Base-by-base conservation (phyloP, 2,329 filamentous ascomycete species). In the Stagonosporopsis tanaceti region DNA sequence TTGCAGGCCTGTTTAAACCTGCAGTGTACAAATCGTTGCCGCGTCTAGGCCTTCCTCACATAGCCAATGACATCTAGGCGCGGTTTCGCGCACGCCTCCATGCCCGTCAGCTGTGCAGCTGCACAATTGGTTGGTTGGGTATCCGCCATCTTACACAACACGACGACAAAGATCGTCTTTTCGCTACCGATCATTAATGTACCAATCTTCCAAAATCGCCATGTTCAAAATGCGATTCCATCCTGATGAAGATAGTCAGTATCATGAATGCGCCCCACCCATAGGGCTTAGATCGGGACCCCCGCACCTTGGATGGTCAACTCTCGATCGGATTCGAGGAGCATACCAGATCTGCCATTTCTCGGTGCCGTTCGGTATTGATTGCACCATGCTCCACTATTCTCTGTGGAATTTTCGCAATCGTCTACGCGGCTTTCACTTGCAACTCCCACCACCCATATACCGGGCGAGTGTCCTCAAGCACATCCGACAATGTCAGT, bases 171-270 rank as follows among this genome's bases (percentile, higher is more conserved):
- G 44, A 53, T 53, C 54, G 45, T 25, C 45, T 42, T 48, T 48
- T 57, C 48, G 54, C 48, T 57, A 57, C 54, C 48, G 50, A 57
- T 53, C 25, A 45, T 12, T 27, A 38, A 28, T 34, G 40, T 25
- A 28, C 39, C 7, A 7, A 14, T 41, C 30, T 40, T 35, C 41
- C 14, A 8, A 46, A 25, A 41, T 6, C 38, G 27, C 48, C 54
- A 53, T 48, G 28, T 45, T 50, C 37, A 42, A 35, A 57, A 53
- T 40, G 45, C 39, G 25, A 57, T 53, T 6, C 34, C 11, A 27
- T 11, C 44, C 45, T 15, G 34, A 40, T 46, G 8, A n/a, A 42
- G 45, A 25, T 40, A 35, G 22, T 28, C 8, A 30, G 17, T 44
- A 38, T 45, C 45, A 48, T 44, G 32, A 50, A 5, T 27, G n/a